A percentile compares a stretch with the other conserved stretches of the same genome.
phyloP scores from a whole-genome alignment of 495 filamentous ascomycete species.

The Lentithecium fluviatile region DNA sequence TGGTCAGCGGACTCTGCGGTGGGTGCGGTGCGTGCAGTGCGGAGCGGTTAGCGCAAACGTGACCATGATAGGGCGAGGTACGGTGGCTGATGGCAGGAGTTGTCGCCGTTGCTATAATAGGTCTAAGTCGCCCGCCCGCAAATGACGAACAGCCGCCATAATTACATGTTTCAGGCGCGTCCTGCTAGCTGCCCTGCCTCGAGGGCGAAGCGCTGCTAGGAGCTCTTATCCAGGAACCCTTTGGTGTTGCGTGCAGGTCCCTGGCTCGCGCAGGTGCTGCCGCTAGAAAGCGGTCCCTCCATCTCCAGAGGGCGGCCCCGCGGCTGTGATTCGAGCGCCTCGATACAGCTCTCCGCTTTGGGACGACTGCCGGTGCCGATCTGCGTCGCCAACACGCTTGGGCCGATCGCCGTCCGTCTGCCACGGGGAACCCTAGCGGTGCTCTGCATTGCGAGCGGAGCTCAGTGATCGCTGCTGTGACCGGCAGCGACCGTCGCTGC shows the following conservation, averaged over 20 bases:
- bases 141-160: not conserved
- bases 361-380: not conserved
- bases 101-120: slow-evolving; percentile 1
- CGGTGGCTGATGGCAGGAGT: not conserved
- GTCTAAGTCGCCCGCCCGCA: not conserved
- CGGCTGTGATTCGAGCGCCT: too few relatives aligned
- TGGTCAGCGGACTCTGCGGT: slow-evolving; percentile 32
- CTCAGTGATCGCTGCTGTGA: slow-evolving; percentile 16
- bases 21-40: slow-evolving; percentile 5
- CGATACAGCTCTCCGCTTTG: not conserved
- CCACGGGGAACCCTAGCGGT: not conserved
- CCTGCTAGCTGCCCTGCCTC: not conserved
- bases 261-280: slow-evolving; percentile 5
- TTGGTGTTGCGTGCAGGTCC: slow-evolving; percentile 2
- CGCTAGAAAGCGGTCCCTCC: not conserved
- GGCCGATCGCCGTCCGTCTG: not conserved
- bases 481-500: slow-evolving; percentile 4
- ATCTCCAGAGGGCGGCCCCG: too few relatives aligned
- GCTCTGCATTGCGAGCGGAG: not conserved
- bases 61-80: slow-evolving; percentile 2
- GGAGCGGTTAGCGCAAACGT: slow-evolving; percentile 19
- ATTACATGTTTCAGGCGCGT: too few relatives aligned
- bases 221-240: slow-evolving; percentile 3
- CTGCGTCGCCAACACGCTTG: not conserved
- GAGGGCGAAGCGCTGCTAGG: not conserved